Base-by-base conservation (phyloP, 2,329 filamentous ascomycete genomes). In the Exophiala oligosperma region DNA sequence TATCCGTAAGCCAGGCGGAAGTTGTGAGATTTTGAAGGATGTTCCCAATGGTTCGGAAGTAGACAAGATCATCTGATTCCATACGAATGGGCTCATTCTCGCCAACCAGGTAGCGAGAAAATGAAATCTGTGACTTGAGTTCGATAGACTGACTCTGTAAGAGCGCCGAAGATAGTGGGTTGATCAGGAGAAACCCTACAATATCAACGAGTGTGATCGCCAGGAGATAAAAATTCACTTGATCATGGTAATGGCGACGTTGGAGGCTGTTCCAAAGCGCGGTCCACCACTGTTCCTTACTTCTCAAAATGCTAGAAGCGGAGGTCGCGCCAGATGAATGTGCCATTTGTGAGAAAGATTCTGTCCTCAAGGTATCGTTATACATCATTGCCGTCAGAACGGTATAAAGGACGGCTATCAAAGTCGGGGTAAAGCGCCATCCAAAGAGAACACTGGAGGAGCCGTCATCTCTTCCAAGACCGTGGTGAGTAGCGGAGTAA, bases 341-440 rank as follows among this genome's bases (percentile, higher is more conserved):
- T 0, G 55, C 9, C 9, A 52, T 47, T 6, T 62, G 60, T 21
- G 68, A 64, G 56, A 60, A 70, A 2, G 68, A 61, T 29, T 71
- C 68, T 0, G 69, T 71, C 1, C 69, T 62, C 14, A 66, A 64
- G 4, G 69, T 57, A 54, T 71, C 69, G 0, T 65, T 49, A 5
- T 69, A 61, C 0, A 69, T 26, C n/a, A 68, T 53, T 1, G 62
- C 29, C 0, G 62, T 61, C 17, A 70, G 23, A 47, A 69, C 65
- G 14, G 63, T 40, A 23, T 67, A 71, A 6, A 71, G 44, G 1
- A 71, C 68, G 2, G 66, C 50, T 37, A 71, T 57, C 14, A 68
- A 9, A n/a, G 69, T 70, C 1, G 69, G 69, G 4, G 56, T 62
- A 32, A 68, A 71, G 47, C 68, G 49, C 68, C 68, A 71, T 24